A percentile compares a stretch with the other conserved stretches of the same genome.
Evolutionary conservation across 805 yeast species (phyloP).

Genomic region (Metschnikowia similis): DNA sequence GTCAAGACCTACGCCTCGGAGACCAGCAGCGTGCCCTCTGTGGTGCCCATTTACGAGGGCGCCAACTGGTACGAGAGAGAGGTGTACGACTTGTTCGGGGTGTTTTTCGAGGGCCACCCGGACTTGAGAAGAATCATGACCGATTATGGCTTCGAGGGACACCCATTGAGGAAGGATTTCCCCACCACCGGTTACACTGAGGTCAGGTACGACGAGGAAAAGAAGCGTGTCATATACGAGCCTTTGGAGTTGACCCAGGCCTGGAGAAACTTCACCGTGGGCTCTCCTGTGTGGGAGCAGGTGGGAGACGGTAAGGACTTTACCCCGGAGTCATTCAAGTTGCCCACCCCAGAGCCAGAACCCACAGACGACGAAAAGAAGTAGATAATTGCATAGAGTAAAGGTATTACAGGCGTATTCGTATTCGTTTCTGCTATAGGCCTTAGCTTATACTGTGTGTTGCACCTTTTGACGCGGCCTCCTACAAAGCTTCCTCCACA

Average conservation of each 20-base stretch:
- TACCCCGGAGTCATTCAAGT: slow-evolving; percentile 75
- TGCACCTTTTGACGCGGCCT: no score
- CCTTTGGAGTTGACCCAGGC: slow-evolving; percentile 91
- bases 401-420: neutral
- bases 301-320: slow-evolving; percentile 83
- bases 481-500: no score
- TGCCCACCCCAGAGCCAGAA: slow-evolving; percentile 80
- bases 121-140: slow-evolving; percentile 87
- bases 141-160: slow-evolving; percentile 90
- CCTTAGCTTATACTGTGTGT: no score
- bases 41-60: slow-evolving; percentile 69
- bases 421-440: no score
- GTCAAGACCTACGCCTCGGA: slow-evolving; percentile 87
- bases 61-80: slow-evolving; percentile 92
- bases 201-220: slow-evolving; percentile 85
- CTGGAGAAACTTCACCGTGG: slow-evolving; percentile 85
- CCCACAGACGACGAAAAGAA: slow-evolving; percentile 41
- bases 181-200: slow-evolving; percentile 91
- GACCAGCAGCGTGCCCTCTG: slow-evolving; percentile 74
- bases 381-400: slow-evolving; percentile 7
- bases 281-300: slow-evolving; percentile 87
- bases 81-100: slow-evolving; percentile 82
- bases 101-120: slow-evolving; percentile 85
- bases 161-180: slow-evolving; percentile 87
- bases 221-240: slow-evolving; percentile 83